Base-by-base conservation (phyloP, 2,329 filamentous ascomycete species). In the Ophiostoma perfectum region DNA sequence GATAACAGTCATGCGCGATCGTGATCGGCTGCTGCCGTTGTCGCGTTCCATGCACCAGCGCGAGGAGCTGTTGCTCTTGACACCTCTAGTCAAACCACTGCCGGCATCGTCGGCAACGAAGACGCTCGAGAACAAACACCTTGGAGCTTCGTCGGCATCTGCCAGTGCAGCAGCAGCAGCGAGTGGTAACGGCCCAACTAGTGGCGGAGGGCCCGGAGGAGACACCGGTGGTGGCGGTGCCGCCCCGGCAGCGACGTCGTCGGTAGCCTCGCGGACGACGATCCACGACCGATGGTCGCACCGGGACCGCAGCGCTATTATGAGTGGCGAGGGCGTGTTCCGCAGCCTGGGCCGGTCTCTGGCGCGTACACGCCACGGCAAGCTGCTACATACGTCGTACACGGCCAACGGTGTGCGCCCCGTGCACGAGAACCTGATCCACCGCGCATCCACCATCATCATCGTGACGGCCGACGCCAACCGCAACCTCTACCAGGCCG, bases 281-380 rank as follows among this genome's bases (percentile, higher is more conserved):
- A 0, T 80, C 11, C 84, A 87, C 67, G 87, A 89, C 68, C 81
- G 77, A 70, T 86, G 83, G 82, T 71, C 77, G 70, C 88, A 83
- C 80, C 74, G 88, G 81, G 80, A 88, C 79, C 77, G 86, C 73
- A 79, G 84, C 67, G 78, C 87, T 71, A 84, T 97, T 27, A 92
- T 97, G 89, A 97, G 91, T 73, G 94, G 94, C 41, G 94, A 98
- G 78, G 89, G 91, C 42, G 93, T 98, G 0, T 98, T 98, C 74
- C 85, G 92, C 73, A 93, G 97, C 75, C 84, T 98, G 38, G 94
- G 94, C 1, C 87, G 92, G 73, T 92, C 91, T 6, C 81, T 98
- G n/a, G 93, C 94, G 11, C 85, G 94, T 66, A 90, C 93, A 72
- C 84, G 93, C 36, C 92, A 91, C 73, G 92, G 93, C 27, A 91